These are phyloP conservation scores for Artomyces pyxidatus DNA, from an alignment of 768 basidiomycete genomes.

Conservation along the genomic window DNA sequence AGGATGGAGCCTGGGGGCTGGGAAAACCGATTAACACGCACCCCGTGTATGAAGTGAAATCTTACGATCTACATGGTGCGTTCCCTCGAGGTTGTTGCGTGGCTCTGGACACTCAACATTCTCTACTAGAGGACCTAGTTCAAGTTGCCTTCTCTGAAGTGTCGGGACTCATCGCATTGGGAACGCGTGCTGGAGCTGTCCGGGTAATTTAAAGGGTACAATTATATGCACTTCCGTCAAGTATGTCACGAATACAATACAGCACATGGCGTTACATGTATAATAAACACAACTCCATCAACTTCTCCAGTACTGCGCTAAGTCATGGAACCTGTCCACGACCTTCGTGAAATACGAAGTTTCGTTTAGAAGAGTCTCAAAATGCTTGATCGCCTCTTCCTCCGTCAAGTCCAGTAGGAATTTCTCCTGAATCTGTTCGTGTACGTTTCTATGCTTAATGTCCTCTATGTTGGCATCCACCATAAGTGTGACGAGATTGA, in stretches of 20 bases:
- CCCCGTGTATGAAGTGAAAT: constrained; percentile 22
- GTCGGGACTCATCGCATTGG: constrained; percentile 22
- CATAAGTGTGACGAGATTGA: constrained; percentile 96
- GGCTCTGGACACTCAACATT: background rate
- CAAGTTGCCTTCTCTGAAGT: constrained; percentile 25
- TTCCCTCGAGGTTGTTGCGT: background rate
- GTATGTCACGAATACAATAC: background rate
- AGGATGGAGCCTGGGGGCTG: background rate
- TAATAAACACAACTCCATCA: constrained; percentile 23
- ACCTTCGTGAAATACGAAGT: constrained; percentile 91
- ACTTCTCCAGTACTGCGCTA: constrained; percentile 85
- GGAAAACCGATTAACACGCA: constrained; percentile 14
- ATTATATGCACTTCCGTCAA: too few species aligned
- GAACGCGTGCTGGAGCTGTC: constrained; percentile 21
- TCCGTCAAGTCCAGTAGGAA: constrained; percentile 91
- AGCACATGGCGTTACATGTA: background rate
- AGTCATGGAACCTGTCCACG: constrained; percentile 87
- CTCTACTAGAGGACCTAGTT: constrained; percentile 22
- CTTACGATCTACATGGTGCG: constrained; percentile 25
- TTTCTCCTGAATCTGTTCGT: constrained; percentile 91
- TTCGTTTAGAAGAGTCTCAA: constrained; percentile 88
- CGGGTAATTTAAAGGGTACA: constrained; percentile 18
- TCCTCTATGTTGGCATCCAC: constrained; percentile 96
- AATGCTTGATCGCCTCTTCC: constrained; percentile 96
- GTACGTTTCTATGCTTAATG: constrained; percentile 85